Conservation (phyloP, 2,329 filamentous ascomycete species). For the Zymoseptoria pseudotritici region DNA sequence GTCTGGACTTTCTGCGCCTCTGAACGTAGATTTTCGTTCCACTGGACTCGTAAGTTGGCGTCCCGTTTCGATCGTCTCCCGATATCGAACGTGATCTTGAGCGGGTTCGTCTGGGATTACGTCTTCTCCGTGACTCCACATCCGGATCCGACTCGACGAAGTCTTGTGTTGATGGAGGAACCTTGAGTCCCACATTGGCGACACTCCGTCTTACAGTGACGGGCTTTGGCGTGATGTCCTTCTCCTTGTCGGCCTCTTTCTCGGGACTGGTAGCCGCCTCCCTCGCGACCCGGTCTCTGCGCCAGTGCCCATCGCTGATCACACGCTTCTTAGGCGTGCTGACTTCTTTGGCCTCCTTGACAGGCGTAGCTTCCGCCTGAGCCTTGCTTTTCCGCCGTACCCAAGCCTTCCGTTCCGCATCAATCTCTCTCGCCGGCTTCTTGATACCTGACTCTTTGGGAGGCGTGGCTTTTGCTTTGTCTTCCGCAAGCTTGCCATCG, state of each 20-base stretch:
- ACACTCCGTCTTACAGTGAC: slow-evolving; percentile 24
- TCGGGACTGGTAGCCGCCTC: slow-evolving; percentile 17
- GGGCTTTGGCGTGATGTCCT: slow-evolving; percentile 24
- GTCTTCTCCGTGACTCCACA: slow-evolving; percentile 14
- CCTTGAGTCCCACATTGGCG: slow-evolving; percentile 27
- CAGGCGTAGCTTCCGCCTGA: slow-evolving; percentile 35
- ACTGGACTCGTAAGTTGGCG: slow-evolving; percentile 24
- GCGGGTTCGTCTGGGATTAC: slow-evolving; percentile 17
- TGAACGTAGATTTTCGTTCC: slow-evolving; percentile 30
- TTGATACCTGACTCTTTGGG: slow-evolving; percentile 10
- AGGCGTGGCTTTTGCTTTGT: slow-evolving; percentile 2
- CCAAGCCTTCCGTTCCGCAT: slow-evolving; percentile 30
- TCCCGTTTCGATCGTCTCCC: slow-evolving; percentile 15
- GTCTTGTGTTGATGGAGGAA: slow-evolving; percentile 26
- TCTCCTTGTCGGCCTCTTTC: slow-evolving; percentile 13
- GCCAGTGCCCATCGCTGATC: slow-evolving; percentile 86
- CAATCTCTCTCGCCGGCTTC: slow-evolving; percentile 22
- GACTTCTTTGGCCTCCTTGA: slow-evolving; percentile 41
- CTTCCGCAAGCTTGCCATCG: slow-evolving; percentile 9
- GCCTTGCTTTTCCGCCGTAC: slow-evolving; percentile 29
- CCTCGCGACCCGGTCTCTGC: slow-evolving; percentile 25
- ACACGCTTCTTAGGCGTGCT: slow-evolving; percentile 82
- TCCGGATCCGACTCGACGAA: slow-evolving; percentile 23
- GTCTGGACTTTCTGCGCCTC: slow-evolving; percentile 19
- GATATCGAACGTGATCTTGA: slow-evolving; percentile 20